Percentiles rank a stretch among this genome's conserved stretches.
Evolutionary conservation across 1,284 basidiomycete genomes (phyloP).

Genomic region (Vanrija sp.): DNA sequence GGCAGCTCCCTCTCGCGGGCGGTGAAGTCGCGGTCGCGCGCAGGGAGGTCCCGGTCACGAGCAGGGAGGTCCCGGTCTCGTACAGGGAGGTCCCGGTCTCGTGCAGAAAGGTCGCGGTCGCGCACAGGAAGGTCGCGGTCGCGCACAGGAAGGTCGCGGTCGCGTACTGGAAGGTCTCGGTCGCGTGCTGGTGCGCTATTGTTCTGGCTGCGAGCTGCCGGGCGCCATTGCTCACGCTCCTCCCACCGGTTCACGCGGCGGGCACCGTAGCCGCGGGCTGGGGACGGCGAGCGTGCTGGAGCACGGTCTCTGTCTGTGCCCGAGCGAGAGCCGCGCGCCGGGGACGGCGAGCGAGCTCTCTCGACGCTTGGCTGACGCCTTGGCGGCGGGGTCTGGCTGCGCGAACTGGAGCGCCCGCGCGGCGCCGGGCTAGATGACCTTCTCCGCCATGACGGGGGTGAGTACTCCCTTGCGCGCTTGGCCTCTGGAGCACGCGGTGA

Average conservation of each 20-base stretch:
- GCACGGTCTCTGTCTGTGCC: constrained; percentile 11
- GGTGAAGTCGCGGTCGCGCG: too few species aligned
- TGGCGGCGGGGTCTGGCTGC: not conserved
- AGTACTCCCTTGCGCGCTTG: constrained; percentile 7
- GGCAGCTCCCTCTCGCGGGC: too few species aligned
- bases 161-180: not conserved
- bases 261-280: not conserved
- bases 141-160: constrained; percentile 8
- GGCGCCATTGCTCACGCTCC: constrained; percentile 8
- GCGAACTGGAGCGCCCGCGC: not conserved
- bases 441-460: not conserved
- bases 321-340: not conserved
- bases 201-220: too few species aligned
- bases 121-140: not conserved
- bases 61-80: not conserved
- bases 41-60: too few species aligned
- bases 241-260: not conserved
- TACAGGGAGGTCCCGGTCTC: constrained; percentile 2
- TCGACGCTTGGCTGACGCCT: not conserved
- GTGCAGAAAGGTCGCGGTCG: constrained; percentile 6
- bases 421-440: not conserved
- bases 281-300: constrained; percentile 13
- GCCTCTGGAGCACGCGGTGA: constrained; percentile 7
- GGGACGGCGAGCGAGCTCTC: not conserved
- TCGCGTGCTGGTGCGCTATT: constrained; percentile 11